These are phyloP conservation scores for Talaromyces stipitatus DNA, from an alignment of 495 filamentous ascomycete species.

Conservation along the genomic window DNA sequence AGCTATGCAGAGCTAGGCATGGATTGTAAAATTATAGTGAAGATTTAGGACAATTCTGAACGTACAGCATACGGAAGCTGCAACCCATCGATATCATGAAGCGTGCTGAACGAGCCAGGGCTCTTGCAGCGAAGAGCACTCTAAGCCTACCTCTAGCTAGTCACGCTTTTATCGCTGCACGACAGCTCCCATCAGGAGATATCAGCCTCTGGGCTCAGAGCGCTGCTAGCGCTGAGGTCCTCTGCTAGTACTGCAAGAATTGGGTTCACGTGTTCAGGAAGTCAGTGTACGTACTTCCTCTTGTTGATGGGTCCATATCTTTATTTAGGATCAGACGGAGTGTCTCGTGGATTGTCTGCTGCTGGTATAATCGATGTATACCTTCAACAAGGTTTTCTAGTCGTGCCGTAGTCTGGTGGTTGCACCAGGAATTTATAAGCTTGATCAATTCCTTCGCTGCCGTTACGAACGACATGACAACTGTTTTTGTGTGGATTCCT, in stretches of 20 bases:
- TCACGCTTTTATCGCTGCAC: conserved; percentile 7
- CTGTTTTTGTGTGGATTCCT: conserved; percentile 8
- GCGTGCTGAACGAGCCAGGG: too few species aligned
- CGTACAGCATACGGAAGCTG: too few species aligned
- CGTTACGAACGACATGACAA: conserved; percentile 7
- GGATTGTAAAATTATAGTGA: too few species aligned
- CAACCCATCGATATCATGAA: too few species aligned
- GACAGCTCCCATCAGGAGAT: conserved; percentile 10
- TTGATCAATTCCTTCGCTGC: conserved; percentile 10
- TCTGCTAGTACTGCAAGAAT: background rate
- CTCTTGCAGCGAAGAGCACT: too few species aligned
- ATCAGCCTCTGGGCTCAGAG: conserved; percentile 2
- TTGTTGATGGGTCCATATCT: background rate
- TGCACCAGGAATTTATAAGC: conserved; percentile 4
- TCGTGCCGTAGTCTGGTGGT: conserved; percentile 2
- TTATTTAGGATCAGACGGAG: background rate
- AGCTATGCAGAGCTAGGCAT: too few species aligned
- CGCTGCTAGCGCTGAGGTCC: conserved; percentile 8
- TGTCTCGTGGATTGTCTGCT: background rate
- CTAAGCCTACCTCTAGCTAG: conserved; percentile 4
- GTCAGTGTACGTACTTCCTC: background rate
- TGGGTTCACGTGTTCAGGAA: conserved; percentile 7
- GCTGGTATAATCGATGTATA: conserved; percentile 5
- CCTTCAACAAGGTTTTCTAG: conserved; percentile 6
- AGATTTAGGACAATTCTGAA: too few species aligned